Evolutionary conservation across 2,329 filamentous ascomycete genomes (phyloP).

Genomic region (Aspergillus amoenus): DNA sequence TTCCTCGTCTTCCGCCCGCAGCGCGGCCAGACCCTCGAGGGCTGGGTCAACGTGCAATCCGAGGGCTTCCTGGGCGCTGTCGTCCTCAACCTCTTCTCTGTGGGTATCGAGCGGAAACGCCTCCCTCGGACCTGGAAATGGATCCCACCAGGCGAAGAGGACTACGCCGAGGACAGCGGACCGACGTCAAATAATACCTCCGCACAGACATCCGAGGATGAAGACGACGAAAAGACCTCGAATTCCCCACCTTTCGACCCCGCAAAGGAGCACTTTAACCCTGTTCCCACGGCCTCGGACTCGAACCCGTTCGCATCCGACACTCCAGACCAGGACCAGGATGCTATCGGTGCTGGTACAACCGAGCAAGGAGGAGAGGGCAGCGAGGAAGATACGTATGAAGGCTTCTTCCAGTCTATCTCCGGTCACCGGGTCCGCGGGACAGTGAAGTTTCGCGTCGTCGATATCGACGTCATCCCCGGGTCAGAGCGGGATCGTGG

Average conservation of each 20-base stretch:
- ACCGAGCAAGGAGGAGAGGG: constrained; percentile 35
- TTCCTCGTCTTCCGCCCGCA: constrained; percentile 79
- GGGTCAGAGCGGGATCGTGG: constrained; percentile 70
- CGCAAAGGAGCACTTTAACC: constrained; percentile 41
- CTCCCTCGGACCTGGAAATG: constrained; percentile 80
- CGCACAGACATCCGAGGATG: constrained; percentile 27
- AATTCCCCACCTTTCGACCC: constrained; percentile 31
- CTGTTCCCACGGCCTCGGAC: constrained; percentile 33
- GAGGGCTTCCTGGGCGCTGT: constrained; percentile 86
- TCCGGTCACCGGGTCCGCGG: constrained; percentile 69
- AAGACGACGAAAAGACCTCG: constrained; percentile 18
- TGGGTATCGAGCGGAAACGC: constrained; percentile 74
- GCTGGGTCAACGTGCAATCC: constrained; percentile 79
- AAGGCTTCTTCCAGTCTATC: constrained; percentile 75
- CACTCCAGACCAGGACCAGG: constrained; percentile 18
- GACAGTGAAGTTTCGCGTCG: constrained; percentile 73
- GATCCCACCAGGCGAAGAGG: constrained; percentile 58
- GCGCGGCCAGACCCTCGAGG: constrained; percentile 72
- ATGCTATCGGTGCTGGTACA: constrained; percentile 26
- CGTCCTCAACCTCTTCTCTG: constrained; percentile 89
- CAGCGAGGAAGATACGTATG: constrained; percentile 54
- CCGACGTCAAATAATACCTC: constrained; percentile 2
- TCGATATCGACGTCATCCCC: constrained; percentile 73
- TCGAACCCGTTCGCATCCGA: constrained; percentile 28
- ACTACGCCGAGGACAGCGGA: constrained; percentile 8